Conservation (phyloP, 106 monocot species). For the Allium fistulosum region DNA sequence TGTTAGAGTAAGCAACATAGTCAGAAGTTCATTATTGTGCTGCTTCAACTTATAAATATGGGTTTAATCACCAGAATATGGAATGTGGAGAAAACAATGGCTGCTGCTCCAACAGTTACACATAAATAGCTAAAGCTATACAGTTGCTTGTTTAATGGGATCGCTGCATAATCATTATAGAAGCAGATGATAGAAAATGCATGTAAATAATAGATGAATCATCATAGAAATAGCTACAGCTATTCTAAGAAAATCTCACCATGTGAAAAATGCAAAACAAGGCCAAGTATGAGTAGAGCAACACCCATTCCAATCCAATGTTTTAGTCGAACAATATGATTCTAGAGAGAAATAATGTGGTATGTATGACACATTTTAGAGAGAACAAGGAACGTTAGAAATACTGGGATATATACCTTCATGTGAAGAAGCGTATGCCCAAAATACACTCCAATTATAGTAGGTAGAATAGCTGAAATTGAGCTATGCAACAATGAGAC, state of each 20-base stretch:
- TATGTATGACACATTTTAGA: not conserved
- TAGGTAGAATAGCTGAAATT: slow-evolving; percentile 52
- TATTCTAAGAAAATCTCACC: slow-evolving; percentile 19
- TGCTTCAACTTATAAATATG: too few species aligned
- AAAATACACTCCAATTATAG: slow-evolving; percentile 77
- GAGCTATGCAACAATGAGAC: slow-evolving; percentile 25
- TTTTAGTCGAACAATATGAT: slow-evolving; percentile 48
- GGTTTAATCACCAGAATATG: slow-evolving; percentile 42
- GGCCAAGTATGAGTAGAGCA: slow-evolving; percentile 47
- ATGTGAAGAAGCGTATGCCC: slow-evolving; percentile 85
- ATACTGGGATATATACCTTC: slow-evolving; percentile 29
- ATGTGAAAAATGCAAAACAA: slow-evolving; percentile 63
- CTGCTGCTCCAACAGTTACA: slow-evolving; percentile 69
- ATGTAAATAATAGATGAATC: too few species aligned
- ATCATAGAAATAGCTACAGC: too few species aligned
- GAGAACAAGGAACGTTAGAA: too few species aligned
- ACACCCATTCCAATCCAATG: slow-evolving; percentile 58
- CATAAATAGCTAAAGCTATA: slow-evolving; percentile 89
- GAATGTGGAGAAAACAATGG: slow-evolving; percentile 54
- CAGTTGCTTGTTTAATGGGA: slow-evolving; percentile 85
- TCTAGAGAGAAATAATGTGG: slow-evolving; percentile 15
- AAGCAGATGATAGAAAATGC: too few species aligned
- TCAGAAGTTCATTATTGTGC: too few species aligned
- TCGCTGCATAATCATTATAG: slow-evolving; percentile 33
- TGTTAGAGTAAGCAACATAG: too few species aligned